phyloP scores from a whole-genome alignment of 2,329 filamentous ascomycete genomes.

The Fusarium sp. region DNA sequence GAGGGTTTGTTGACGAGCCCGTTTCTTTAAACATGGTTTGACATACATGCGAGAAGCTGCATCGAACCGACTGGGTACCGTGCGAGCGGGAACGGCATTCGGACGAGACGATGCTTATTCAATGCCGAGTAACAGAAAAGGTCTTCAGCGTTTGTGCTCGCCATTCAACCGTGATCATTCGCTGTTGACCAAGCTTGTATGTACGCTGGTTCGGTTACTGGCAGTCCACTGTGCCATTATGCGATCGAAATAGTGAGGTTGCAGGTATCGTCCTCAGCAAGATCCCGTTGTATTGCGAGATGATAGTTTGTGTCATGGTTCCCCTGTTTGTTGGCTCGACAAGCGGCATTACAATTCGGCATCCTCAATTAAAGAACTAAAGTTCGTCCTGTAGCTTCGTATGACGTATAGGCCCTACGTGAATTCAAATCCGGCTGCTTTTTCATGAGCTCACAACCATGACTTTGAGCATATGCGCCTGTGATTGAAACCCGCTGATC shows the following conservation, averaged over 20 bases:
- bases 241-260: slow-evolving; percentile 12
- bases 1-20: slow-evolving; percentile 1
- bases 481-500: neutral
- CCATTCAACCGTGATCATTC: slow-evolving; percentile 7
- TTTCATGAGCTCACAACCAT: neutral
- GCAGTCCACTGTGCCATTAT: slow-evolving; percentile 16
- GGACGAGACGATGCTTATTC: neutral
- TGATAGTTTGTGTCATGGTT: slow-evolving; percentile 22
- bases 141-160: slow-evolving; percentile 2
- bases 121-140: neutral
- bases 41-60: slow-evolving; percentile 16
- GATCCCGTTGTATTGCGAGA: slow-evolving; percentile 19
- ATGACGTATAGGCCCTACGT: neutral
- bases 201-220: slow-evolving; percentile 30
- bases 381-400: neutral
- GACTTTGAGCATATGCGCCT: neutral
- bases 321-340: slow-evolving; percentile 22
- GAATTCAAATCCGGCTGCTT: neutral
- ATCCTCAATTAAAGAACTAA: neutral
- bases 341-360: slow-evolving; percentile 16
- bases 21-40: slow-evolving; percentile 8
- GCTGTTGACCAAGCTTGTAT: slow-evolving; percentile 19
- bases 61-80: slow-evolving; percentile 32
- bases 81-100: slow-evolving; percentile 27
- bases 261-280: slow-evolving; percentile 23